These are phyloP conservation scores for Boletus tomentosulus DNA, from an alignment of 768 basidiomycete genomes.

Conservation along the genomic window DNA sequence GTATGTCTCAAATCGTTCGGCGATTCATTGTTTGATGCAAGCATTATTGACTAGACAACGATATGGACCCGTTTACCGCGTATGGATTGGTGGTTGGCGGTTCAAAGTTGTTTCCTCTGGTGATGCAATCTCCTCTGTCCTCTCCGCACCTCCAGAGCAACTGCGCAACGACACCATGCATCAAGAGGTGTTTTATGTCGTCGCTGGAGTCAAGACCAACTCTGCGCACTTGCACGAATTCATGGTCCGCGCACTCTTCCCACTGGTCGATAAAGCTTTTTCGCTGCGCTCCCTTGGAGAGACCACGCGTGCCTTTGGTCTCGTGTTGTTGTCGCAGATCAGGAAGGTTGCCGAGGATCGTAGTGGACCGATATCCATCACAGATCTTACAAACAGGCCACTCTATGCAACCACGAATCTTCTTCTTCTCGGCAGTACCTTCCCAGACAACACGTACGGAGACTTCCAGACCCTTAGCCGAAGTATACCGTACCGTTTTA, in stretches of 20 bases:
- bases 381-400: slow-evolving; percentile 12
- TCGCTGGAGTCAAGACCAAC: slow-evolving; percentile 11
- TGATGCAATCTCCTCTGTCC: slow-evolving; percentile 10
- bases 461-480: slow-evolving; percentile 18
- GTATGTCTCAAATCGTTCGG: slow-evolving; percentile 9
- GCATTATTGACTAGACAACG: slow-evolving; percentile 4
- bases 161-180: slow-evolving; percentile 15
- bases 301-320: slow-evolving; percentile 11
- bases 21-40: background rate
- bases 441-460: slow-evolving; percentile 16
- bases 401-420: slow-evolving; percentile 17
- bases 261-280: slow-evolving; percentile 18
- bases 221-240: slow-evolving; percentile 9
- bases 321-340: slow-evolving; percentile 10
- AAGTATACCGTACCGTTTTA: slow-evolving; percentile 18
- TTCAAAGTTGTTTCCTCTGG: slow-evolving; percentile 16
- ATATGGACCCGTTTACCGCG: slow-evolving; percentile 13
- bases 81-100: slow-evolving; percentile 17
- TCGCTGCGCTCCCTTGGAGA: slow-evolving; percentile 11
- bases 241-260: slow-evolving; percentile 19
- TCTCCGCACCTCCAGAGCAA: background rate
- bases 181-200: slow-evolving; percentile 6
- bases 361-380: slow-evolving; percentile 9
- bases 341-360: background rate
- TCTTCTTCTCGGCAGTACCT: slow-evolving; percentile 17